Evolutionary conservation across 1,284 basidiomycete species (phyloP), one percentile per base, ranked within the genome.

Genomic region (Cryptococcus sp.): DNA sequence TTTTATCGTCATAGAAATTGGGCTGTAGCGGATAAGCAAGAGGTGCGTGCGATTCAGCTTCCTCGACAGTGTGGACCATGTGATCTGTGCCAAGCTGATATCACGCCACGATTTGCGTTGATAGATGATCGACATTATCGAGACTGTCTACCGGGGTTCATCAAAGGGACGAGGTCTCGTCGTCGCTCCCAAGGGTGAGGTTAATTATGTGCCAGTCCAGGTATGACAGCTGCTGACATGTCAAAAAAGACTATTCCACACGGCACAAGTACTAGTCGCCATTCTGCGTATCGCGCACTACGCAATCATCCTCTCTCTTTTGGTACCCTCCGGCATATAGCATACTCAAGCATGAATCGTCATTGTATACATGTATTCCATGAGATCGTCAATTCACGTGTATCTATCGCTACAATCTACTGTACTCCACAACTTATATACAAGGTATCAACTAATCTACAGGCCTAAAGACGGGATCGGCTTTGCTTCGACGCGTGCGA

Each of bases 141-240:
- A 99, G 80, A 97, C 95, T 11, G 94, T 99, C 7, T 99, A 98
- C 78, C 87, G 96, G 62, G 95, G 95, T 25, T 95, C 95, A 1
- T 93, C 92, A 1, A 99, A 98, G 74, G 95, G 96, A 13, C 88
- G 95, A 59, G 95, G 95, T 92, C 82, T 99, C 23, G 95, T 99
- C 51, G 93, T 99, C 29, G 93, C 93, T 0, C 95, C 95, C 0
- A 94, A 93, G 84, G 93, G 93, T 91, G 39, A 34, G 83, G 76
- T 34, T 1, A 13, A 13, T 15, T 5, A 15, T 3, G 29, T 23
- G 39, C 6, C 20, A 15, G 22, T 26, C 43, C n/a, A 22, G 19
- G 19, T 20, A 8, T 2, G 39, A 50, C 43, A 38, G 38, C 13
- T 50, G 53, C 54, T 58, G 46, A 58, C 50, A 10, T 1, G 17